Conservation (phyloP, 129 eudicot genomes). For the Tagetes patula region DNA sequence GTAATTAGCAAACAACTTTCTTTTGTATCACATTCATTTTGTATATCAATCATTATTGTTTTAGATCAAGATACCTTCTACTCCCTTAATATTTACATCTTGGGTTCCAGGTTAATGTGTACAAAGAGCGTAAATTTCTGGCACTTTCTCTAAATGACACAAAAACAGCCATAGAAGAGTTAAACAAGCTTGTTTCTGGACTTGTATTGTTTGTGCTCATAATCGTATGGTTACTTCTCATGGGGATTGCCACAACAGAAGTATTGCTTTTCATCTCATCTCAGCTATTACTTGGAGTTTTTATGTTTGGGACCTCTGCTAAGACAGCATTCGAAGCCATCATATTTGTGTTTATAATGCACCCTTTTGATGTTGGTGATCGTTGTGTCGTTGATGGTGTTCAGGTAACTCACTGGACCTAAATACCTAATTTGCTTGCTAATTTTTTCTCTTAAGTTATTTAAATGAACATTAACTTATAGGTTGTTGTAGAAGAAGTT, state of each 20-base stretch:
- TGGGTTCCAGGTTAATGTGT: slow-evolving; percentile 50
- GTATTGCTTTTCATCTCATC: slow-evolving; percentile 65
- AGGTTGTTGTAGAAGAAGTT: slow-evolving; percentile 77
- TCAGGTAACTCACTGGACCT: slow-evolving; percentile 45
- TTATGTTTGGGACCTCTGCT: slow-evolving; percentile 58
- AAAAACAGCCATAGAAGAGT: slow-evolving; percentile 66
- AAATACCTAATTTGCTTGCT: not conserved
- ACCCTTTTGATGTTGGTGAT: slow-evolving; percentile 77
- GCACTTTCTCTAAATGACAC: slow-evolving; percentile 62
- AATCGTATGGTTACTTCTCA: slow-evolving; percentile 58
- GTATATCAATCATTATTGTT: not conserved
- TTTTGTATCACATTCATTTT: not conserved
- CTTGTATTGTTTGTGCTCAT: slow-evolving; percentile 31
- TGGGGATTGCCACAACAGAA: slow-evolving; percentile 61
- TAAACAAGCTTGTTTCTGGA: slow-evolving; percentile 52
- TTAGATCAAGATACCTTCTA: not conserved
- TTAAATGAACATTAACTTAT: slow-evolving; percentile 21
- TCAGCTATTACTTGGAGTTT: slow-evolving; percentile 55
- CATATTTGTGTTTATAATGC: slow-evolving; percentile 59
- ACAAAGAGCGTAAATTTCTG: slow-evolving; percentile 57
- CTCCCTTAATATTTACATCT: not conserved
- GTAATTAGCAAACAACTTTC: slow-evolving; percentile 35
- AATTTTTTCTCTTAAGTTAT: not conserved
- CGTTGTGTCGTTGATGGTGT: slow-evolving; percentile 72
- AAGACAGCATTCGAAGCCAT: slow-evolving; percentile 64